phyloP scores from a whole-genome alignment of 2,329 filamentous ascomycete genomes.

The Nemania abortiva region DNA sequence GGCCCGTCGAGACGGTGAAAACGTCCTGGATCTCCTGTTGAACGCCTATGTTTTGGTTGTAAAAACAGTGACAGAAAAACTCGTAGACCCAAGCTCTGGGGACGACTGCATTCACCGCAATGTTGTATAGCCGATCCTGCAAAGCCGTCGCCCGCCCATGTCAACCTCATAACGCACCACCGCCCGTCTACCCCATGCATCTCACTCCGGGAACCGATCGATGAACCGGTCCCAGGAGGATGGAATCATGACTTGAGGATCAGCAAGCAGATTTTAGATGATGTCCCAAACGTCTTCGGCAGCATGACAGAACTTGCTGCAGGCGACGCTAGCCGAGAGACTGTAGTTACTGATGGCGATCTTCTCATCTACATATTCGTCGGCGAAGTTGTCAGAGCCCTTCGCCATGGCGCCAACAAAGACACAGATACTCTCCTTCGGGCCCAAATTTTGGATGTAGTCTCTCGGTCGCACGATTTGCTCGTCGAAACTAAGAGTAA shows the following conservation, averaged over 20 bases:
- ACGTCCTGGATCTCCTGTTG: conserved; percentile 80
- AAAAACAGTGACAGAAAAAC: conserved; percentile 83
- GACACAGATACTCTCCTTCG: conserved; percentile 94
- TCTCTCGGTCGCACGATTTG: conserved; percentile 88
- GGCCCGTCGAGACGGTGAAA: conserved; percentile 68
- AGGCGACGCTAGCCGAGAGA: conserved; percentile 95
- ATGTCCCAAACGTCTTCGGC: conserved; percentile 97
- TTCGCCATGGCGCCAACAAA: conserved; percentile 99
- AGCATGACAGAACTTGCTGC: conserved; percentile 99
- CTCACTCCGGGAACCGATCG: conserved; percentile 12
- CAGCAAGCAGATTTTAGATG: conserved; percentile 63
- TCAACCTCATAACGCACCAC: conserved; percentile 50
- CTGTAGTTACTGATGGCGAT: conserved; percentile 99
- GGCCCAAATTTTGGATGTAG: conserved; percentile 82
- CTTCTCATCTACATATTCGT: conserved; percentile 93
- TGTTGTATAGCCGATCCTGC: conserved; percentile 77
- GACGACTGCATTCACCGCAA: conserved; percentile 66
- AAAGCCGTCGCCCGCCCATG: conserved; percentile 47
- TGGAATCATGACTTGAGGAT: conserved; percentile 13
- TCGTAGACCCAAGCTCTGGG: conserved; percentile 71
- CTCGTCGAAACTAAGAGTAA: conserved; percentile 95
- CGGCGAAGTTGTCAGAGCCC: conserved; percentile 94
- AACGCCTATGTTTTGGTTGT: conserved; percentile 86
- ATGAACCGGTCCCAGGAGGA: conserved; percentile 1
- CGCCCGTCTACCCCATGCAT: conserved; percentile 43